A percentile compares a stretch with the other conserved stretches of the same genome.
Evolutionary conservation across 352 stramenopile species (phyloP).

Genomic region (Phytophthora pseudosyringae): DNA sequence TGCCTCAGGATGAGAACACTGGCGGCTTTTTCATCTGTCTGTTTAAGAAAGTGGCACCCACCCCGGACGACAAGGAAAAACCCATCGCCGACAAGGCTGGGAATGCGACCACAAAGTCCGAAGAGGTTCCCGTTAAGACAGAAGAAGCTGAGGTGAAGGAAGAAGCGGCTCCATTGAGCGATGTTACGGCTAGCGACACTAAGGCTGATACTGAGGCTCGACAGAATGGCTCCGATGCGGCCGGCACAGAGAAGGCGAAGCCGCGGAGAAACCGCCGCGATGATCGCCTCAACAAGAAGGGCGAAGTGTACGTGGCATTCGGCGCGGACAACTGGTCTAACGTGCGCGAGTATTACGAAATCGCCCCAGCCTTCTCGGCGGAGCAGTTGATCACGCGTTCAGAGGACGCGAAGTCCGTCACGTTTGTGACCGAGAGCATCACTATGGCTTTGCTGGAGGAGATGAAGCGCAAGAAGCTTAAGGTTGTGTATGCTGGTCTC

Average conservation of each 20-base stretch:
- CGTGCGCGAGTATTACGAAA: constrained; percentile 82
- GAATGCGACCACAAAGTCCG: constrained; percentile 8
- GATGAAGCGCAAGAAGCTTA: constrained; percentile 88
- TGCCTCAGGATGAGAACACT: constrained; percentile 96
- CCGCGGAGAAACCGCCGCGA: constrained; percentile 45
- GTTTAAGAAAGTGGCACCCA: constrained; percentile 91
- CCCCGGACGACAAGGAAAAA: constrained; percentile 45
- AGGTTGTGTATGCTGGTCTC: constrained; percentile 92
- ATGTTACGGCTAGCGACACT: constrained; percentile 23
- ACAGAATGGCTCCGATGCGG: constrained; percentile 19
- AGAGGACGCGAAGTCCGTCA: constrained; percentile 86
- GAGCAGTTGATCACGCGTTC: constrained; percentile 89
- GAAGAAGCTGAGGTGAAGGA: constrained; percentile 25
- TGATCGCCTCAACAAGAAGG: constrained; percentile 60
- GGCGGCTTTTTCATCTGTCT: constrained; percentile 99
- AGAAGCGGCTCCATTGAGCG: constrained; percentile 11
- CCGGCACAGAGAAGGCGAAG: constrained; percentile 31
- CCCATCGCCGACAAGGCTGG: constrained; percentile 8
- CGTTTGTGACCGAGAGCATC: constrained; percentile 88
- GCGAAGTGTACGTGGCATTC: constrained; percentile 83
- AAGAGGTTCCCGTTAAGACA: constrained; percentile 23
- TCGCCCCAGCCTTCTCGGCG: constrained; percentile 69
- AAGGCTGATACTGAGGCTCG: constrained; percentile 27
- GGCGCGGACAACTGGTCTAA: constrained; percentile 57
- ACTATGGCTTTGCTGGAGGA: constrained; percentile 79